These are phyloP conservation scores for Talaromyces sp. DNA, from an alignment of 2,329 filamentous ascomycete species.

Conservation along the genomic window DNA sequence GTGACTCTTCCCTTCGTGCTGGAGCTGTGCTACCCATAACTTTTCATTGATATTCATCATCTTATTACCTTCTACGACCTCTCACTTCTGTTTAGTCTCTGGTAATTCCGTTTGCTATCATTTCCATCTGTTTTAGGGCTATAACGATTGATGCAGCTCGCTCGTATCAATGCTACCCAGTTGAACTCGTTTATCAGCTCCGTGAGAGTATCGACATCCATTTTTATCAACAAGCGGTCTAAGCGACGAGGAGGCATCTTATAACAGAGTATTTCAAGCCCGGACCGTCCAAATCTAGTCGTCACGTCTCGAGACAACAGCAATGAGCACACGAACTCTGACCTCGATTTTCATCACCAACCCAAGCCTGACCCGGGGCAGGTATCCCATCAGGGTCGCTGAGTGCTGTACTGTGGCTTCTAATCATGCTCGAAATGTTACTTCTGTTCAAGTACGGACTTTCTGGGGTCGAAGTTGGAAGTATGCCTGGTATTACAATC, in stretches of 20 bases:
- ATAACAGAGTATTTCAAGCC: background rate
- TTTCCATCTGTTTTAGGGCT: background rate
- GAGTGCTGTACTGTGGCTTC: background rate
- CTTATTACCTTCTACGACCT: background rate
- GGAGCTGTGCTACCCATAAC: background rate
- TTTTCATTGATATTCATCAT: background rate
- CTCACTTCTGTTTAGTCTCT: background rate
- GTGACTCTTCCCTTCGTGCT: background rate
- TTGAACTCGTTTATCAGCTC: background rate
- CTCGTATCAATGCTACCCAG: background rate
- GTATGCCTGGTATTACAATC: background rate
- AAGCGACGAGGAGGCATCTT: background rate
- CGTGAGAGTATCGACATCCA: background rate
- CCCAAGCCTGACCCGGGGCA: background rate
- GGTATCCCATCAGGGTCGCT: background rate
- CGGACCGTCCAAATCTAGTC: background rate
- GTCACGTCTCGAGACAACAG: background rate
- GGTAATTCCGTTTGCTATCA: background rate
- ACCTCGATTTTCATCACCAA: background rate
- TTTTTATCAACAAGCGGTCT: background rate
- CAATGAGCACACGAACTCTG: slow-evolving; percentile 11
- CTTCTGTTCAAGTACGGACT: background rate
- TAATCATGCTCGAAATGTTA: background rate
- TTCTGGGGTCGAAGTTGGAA: slow-evolving; percentile 10
- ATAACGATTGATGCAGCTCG: background rate